These are phyloP conservation scores for Yamadazyma akitaensis DNA, from an alignment of 805 yeast species.

Conservation along the genomic window DNA sequence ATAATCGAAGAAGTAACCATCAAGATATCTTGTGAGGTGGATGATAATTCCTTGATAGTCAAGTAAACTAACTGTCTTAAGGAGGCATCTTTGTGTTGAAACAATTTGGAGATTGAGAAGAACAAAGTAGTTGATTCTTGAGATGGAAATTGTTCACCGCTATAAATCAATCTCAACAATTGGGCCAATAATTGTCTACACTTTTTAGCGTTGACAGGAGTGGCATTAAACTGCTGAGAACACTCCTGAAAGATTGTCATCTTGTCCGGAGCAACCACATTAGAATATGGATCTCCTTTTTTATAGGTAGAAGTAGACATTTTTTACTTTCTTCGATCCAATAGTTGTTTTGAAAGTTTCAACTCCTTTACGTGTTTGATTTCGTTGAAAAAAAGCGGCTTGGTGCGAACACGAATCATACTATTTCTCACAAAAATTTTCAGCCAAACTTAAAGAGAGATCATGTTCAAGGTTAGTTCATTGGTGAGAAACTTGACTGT, in stretches of 20 bases:
- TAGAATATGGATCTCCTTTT: slow-evolving; percentile 67
- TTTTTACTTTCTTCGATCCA: not conserved
- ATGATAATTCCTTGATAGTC: slow-evolving; percentile 86
- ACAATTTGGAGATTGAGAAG: slow-evolving; percentile 89
- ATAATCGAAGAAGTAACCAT: slow-evolving; percentile 98
- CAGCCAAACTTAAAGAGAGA: not conserved
- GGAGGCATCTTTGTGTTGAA: slow-evolving; percentile 84
- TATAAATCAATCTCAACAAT: slow-evolving; percentile 73
- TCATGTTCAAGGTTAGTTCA: slow-evolving; percentile 3
- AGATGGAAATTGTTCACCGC: slow-evolving; percentile 84
- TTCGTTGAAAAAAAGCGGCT: slow-evolving; percentile 10
- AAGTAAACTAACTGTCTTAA: slow-evolving; percentile 91
- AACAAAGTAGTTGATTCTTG: slow-evolving; percentile 90
- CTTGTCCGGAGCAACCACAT: slow-evolving; percentile 68
- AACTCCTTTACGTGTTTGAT: slow-evolving; percentile 10
- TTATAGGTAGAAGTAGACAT: slow-evolving; percentile 87
- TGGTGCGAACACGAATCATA: slow-evolving; percentile 13
- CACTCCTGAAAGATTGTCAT: slow-evolving; percentile 98
- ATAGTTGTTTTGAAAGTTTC: slow-evolving; percentile 1
- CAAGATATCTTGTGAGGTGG: slow-evolving; percentile 83
- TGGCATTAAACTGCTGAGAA: slow-evolving; percentile 84
- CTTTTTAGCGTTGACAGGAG: slow-evolving; percentile 83
- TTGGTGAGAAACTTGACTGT: slow-evolving; percentile 2
- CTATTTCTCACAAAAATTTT: slow-evolving; percentile 12
- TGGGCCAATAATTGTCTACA: slow-evolving; percentile 82